Conservation (phyloP, 768 basidiomycete genomes). For the Kwoniella bestiolae region DNA sequence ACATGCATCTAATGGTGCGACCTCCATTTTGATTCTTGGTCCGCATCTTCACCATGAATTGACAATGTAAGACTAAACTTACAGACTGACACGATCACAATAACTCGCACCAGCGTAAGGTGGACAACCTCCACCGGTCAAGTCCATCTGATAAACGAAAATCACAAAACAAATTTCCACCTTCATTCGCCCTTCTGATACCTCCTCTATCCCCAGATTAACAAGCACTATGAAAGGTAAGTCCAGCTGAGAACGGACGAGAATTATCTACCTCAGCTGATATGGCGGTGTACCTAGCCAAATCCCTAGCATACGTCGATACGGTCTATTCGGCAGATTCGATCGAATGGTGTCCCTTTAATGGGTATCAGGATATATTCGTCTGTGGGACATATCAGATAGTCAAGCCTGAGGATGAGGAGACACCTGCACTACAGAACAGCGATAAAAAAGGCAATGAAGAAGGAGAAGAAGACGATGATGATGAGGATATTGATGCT, state of each 20-base stretch:
- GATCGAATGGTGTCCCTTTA: conserved; percentile 85
- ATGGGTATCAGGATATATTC: conserved; percentile 66
- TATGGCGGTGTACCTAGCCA: background rate
- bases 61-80: too few species aligned
- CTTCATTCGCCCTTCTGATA: too few species aligned
- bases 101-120: background rate
- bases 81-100: background rate
- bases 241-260: conserved; percentile 2
- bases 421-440: too few species aligned
- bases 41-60: too few species aligned
- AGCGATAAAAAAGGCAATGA: background rate
- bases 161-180: too few species aligned
- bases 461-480: conserved; percentile 31
- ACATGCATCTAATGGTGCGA: too few species aligned
- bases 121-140: background rate
- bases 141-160: background rate
- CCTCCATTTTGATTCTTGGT: too few species aligned
- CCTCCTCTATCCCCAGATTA: too few species aligned
- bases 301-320: conserved; percentile 59
- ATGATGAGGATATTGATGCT: conserved; percentile 14
- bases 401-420: conserved; percentile 23
- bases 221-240: too few species aligned
- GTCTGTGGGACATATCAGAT: conserved; percentile 93
- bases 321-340: conserved; percentile 86
- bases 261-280: too few species aligned